Evolutionary conservation across 306 rosid genomes (phyloP), one percentile per base, ranked within the genome.

Genomic region (Sphenostylis stenocarpa): DNA sequence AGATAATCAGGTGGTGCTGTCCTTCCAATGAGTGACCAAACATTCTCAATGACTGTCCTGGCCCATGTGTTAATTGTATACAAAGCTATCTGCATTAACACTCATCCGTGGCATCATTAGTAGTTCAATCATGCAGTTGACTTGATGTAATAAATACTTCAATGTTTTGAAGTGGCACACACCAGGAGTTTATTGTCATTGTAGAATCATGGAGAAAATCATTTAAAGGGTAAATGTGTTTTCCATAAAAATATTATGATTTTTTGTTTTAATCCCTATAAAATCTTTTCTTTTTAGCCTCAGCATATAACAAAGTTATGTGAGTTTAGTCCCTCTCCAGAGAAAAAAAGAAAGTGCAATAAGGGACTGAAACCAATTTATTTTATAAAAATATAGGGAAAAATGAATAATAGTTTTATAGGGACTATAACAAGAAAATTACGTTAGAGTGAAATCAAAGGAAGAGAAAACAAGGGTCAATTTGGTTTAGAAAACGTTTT

Each of bases 31-130:
- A 92, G 88, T 0, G 92, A 86, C 63, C 78, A 29, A 14, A 92
- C 97, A 77, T 88, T 92, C 86, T 92, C 97, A 16, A 90, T 71
- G 16, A 92, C 97, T 0, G 93, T 92, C 84, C 28, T 88, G 4
- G 96, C 24, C 96, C 97, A 90, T 41, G 97, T 88, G 41, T 84
- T 90, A 0, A 92, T 92, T 45, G 97, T 92, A 12, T 92, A 92
- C 3, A 92, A 14, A n/a, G 96, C 97, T 29, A 92, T 90, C 97
- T 91, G 89, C 83, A 78, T 67, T 17, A 11, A 17, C 17, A 77
- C 47, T 56, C 34, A 74, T 83, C 77, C 33, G 65, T n/a, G 24
- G 17, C 26, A 56, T 34, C 55, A 39, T 29, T 60, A 36, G 53
- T 16, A 19, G 5, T 21, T 43, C 24, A 55, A 47, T 48, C 72